phyloP scores from a whole-genome alignment of 495 filamentous ascomycete species.

The Amniculicola lignicola region DNA sequence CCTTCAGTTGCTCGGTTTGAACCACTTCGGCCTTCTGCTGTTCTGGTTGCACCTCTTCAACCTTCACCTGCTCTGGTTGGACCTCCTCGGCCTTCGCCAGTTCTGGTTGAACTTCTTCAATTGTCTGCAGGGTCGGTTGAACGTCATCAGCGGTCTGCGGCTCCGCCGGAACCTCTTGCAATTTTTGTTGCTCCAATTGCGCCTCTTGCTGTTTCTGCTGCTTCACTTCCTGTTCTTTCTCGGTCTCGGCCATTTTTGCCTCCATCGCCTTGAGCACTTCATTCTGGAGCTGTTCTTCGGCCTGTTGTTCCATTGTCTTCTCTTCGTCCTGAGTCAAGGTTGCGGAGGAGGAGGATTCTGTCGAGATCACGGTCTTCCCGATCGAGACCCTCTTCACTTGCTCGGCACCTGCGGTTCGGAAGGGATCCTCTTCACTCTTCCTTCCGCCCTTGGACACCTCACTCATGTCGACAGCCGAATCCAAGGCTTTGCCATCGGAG shows the following conservation, averaged over 20 bases:
- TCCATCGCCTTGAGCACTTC: conserved; percentile 24
- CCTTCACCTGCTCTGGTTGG: conserved; percentile 26
- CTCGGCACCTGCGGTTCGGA: conserved; percentile 10
- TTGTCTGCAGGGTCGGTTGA: too few species aligned
- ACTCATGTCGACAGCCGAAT: conserved; percentile 30
- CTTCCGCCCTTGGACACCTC: conserved; percentile 2
- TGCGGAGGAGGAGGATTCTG: conserved; percentile 1
- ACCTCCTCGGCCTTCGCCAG: too few species aligned
- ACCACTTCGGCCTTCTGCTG: too few species aligned
- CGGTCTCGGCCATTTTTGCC: background rate
- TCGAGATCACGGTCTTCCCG: conserved; percentile 31
- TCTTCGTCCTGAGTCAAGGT: conserved; percentile 16
- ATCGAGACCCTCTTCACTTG: conserved; percentile 31
- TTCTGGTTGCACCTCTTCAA: conserved; percentile 12
- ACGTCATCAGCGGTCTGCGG: too few species aligned
- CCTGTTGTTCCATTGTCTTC: conserved; percentile 20
- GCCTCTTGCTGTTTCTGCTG: background rate
- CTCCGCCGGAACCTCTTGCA: too few species aligned
- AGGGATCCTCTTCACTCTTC: conserved; percentile 31
- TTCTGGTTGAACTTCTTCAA: too few species aligned
- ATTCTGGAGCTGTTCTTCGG: conserved; percentile 26
- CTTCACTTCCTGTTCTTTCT: background rate
- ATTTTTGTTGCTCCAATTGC: too few species aligned
- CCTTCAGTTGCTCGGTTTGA: too few species aligned
- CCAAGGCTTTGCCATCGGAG: conserved; percentile 9